Evolutionary conservation across 495 filamentous ascomycete species (phyloP).

Genomic region (Penicillium arizonense): DNA sequence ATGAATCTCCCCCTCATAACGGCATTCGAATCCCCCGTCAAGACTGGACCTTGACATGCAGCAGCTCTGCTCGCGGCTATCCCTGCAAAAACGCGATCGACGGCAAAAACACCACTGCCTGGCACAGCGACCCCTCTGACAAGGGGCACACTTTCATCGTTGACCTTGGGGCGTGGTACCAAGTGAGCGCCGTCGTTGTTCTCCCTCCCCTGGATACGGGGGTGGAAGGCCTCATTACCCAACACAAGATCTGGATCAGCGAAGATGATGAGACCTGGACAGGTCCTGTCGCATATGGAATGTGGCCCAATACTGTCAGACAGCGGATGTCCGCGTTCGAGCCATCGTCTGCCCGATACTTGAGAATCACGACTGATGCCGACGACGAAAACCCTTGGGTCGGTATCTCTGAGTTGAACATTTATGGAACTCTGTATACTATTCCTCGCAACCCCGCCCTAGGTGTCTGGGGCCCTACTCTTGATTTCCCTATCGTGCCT

Average conservation of each 20-base stretch:
- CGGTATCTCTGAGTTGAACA: conserved; percentile 35
- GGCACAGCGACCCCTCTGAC: conserved; percentile 8
- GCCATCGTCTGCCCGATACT: conserved; percentile 35
- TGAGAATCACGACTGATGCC: conserved; percentile 39
- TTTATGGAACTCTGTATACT: conserved; percentile 18
- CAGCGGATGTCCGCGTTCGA: conserved; percentile 41
- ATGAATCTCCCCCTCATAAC: conserved; percentile 10
- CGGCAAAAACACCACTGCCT: conserved; percentile 13
- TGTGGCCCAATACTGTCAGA: conserved; percentile 38
- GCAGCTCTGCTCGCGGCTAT: neutral
- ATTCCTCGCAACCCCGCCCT: conserved; percentile 7
- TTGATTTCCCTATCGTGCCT: conserved; percentile 53
- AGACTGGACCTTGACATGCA: conserved; percentile 12
- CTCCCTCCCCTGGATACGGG: conserved; percentile 30
- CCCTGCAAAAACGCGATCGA: conserved; percentile 15
- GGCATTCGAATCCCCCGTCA: conserved; percentile 4
- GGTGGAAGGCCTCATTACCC: conserved; percentile 35
- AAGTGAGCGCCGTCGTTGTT: conserved; percentile 17
- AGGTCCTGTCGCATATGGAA: conserved; percentile 39
- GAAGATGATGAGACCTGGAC: conserved; percentile 34
- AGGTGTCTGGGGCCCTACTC: conserved; percentile 47
- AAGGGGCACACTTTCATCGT: conserved; percentile 2
- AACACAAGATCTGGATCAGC: conserved; percentile 41
- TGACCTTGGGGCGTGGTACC: conserved; percentile 9
- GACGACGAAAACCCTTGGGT: conserved; percentile 24